Base-by-base conservation (phyloP, 139 green algal species). In the Chlamydomonas sp. region DNA sequence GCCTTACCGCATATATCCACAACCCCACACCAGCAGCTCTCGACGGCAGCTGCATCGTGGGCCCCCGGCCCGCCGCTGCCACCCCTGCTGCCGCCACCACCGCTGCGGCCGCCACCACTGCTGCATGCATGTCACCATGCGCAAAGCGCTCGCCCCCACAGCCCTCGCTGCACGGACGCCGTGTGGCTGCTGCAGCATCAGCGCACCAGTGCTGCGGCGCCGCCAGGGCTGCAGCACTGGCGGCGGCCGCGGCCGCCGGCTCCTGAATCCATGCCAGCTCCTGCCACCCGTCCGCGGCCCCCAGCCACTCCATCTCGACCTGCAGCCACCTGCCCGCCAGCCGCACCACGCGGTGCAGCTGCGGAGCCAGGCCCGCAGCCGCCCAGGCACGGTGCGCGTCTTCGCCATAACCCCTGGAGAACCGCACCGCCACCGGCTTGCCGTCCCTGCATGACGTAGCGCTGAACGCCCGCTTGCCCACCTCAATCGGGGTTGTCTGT, bases 291-390 rank as follows among this genome's bases (percentile, higher is more conserved):
- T 81, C 77, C 60, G 68, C 9, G 2, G 14, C 10, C 7, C 31
- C 59, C 77, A 81, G 17, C 77, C 68, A 12, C 77, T 81, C 77
- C 77, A 81, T 81, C 62, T 71, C 62, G 9, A 63, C 61, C 62
- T 62, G 18, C 61, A 83, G 3, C 78, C 78, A 83, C 17, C 62
- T 15, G 17, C 78, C 62, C 12, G 61, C 62, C 18, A 83, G 78
- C 17, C 9, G 10, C 78, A 31, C 4, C 62, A 62, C 14, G 9
- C n/a, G 62, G 18, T 60, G 18, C 62, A 83, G 62, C 62, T 18
- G 62, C 8, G 78, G 78, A 6, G 78, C 78, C 78, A 83, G 78
- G 1, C 78, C 62, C 5, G 14, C 4, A 6, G 18, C 62, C 7
- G 78, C 78, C 78, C 78, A 83, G 6, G 62, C 78, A 15, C 61